These are phyloP conservation scores for Linanthus parryae DNA, from an alignment of 148 eudicot genomes.

Conservation along the genomic window DNA sequence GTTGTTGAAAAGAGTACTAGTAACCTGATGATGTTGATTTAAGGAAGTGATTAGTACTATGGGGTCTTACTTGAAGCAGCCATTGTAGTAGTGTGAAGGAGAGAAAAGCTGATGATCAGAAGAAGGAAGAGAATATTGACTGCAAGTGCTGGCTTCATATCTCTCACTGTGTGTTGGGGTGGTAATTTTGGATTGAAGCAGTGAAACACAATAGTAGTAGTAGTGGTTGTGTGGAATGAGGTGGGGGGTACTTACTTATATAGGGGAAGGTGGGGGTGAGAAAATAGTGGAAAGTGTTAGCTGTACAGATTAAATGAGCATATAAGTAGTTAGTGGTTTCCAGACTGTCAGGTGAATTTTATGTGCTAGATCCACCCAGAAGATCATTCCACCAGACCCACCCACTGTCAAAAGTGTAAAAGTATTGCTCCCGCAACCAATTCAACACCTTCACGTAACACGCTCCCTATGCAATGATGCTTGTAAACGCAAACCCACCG, in stretches of 20 bases:
- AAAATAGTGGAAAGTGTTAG: background rate
- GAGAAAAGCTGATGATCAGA: slow-evolving; percentile 18
- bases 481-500: no score
- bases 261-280: background rate
- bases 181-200: background rate
- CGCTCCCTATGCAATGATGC: no score
- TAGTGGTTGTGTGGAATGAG: background rate
- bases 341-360: no score
- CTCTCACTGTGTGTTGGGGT: background rate
- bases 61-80: slow-evolving; percentile 37
- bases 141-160: slow-evolving; percentile 19
- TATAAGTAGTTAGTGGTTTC: background rate
- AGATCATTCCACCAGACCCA: no score
- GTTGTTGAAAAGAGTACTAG: no score
- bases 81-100: slow-evolving; percentile 22
- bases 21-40: no score
- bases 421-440: no score
- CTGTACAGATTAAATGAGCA: background rate
- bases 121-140: slow-evolving; percentile 10
- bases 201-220: background rate
- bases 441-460: no score
- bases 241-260: background rate
- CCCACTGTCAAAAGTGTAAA: no score
- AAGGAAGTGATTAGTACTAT: no score
- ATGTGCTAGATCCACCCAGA: no score